Percentiles rank a stretch among this genome's conserved stretches.
These are phyloP conservation scores for Septoria linicola DNA, from an alignment of 2,329 filamentous ascomycete genomes.

Conservation along the genomic window DNA sequence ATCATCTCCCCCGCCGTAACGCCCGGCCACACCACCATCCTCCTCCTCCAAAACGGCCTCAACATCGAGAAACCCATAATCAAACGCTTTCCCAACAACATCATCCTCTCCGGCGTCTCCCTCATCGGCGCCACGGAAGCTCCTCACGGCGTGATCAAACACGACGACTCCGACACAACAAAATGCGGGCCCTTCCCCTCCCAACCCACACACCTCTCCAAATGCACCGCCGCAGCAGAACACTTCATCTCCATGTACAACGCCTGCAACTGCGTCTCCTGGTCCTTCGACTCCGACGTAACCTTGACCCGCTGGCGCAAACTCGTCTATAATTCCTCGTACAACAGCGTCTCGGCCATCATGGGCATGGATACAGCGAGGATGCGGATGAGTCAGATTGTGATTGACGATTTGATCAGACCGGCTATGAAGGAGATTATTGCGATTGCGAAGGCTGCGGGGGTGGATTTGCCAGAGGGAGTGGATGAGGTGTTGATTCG, in stretches of 20 bases:
- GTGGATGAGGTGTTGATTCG: constrained; percentile 49
- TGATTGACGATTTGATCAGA: constrained; percentile 49
- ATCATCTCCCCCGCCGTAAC: constrained; percentile 55
- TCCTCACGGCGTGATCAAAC: constrained; percentile 49
- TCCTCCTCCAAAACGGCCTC: constrained; percentile 63
- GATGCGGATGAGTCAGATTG: constrained; percentile 48
- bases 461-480: constrained; percentile 46
- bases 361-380: constrained; percentile 53
- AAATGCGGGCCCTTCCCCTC: constrained; percentile 53
- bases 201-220: constrained; percentile 38
- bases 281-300: constrained; percentile 45
- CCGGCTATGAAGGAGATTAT: constrained; percentile 57
- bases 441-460: constrained; percentile 47
- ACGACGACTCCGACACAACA: constrained; percentile 54
- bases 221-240: constrained; percentile 36
- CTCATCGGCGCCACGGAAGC: constrained; percentile 55
- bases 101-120: constrained; percentile 55
- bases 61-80: constrained; percentile 60
- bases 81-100: constrained; percentile 51
- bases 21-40: constrained; percentile 52
- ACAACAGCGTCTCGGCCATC: constrained; percentile 56
- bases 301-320: constrained; percentile 51
- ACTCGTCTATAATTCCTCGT: constrained; percentile 52
- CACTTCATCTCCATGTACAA: constrained; percentile 52
- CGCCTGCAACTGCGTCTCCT: constrained; percentile 46